phyloP scores from a whole-genome alignment of 768 basidiomycete genomes.

The Imleria badia region DNA sequence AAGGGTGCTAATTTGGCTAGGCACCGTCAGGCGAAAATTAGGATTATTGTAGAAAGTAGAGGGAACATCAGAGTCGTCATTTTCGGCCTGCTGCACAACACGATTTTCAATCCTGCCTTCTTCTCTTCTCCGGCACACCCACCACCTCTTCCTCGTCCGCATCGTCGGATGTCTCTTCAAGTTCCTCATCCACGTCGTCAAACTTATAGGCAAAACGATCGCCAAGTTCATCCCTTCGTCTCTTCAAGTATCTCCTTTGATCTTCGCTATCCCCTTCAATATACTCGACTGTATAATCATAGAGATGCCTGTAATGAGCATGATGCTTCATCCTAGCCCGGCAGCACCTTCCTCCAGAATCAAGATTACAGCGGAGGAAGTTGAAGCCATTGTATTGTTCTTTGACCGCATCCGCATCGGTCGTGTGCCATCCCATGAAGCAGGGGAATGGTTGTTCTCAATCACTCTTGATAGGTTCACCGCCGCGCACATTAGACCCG shows the following conservation, averaged over 20 bases:
- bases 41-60: no score
- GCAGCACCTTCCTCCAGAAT: not conserved
- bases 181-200: no score
- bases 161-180: no score
- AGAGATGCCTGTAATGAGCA: not conserved
- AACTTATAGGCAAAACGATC: no score
- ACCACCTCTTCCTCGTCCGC: no score
- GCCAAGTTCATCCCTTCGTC: not conserved
- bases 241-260: not conserved
- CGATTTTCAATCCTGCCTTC: no score
- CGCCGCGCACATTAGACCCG: not conserved
- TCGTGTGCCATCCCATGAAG: slow-evolving; percentile 7
- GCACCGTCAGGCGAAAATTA: no score
- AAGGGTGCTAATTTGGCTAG: no score
- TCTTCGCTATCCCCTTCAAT: not conserved
- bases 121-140: no score
- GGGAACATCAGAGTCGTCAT: no score
- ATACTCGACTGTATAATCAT: not conserved
- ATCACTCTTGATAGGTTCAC: no score
- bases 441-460: not conserved
- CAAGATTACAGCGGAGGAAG: not conserved
- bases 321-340: not conserved
- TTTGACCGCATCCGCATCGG: not conserved
- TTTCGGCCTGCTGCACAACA: no score
- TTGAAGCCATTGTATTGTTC: slow-evolving; percentile 8